Percentiles rank a stretch among this genome's conserved stretches.
Conservation (phyloP, 768 basidiomycete species). For the Leccinum uliginosum region DNA sequence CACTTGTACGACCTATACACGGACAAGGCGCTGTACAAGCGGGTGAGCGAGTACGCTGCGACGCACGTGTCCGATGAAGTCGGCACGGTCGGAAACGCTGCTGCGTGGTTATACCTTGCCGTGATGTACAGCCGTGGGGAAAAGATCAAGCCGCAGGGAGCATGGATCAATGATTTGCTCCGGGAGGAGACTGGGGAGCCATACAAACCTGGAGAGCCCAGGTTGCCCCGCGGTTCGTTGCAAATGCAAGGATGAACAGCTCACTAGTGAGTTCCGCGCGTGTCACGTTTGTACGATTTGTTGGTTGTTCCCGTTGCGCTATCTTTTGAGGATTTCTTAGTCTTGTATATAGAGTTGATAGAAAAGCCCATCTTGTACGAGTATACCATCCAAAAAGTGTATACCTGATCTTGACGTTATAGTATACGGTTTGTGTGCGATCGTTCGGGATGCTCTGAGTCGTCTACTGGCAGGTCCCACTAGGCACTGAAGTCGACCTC, state of each 20-base stretch:
- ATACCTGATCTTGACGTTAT: background rate
- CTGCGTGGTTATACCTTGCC: slow-evolving; percentile 63
- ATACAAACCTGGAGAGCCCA: slow-evolving; percentile 65
- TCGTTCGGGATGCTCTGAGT: too few species aligned
- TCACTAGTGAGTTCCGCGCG: background rate
- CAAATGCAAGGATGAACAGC: slow-evolving; percentile 39
- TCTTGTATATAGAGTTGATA: slow-evolving; percentile 6
- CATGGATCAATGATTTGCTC: slow-evolving; percentile 81
- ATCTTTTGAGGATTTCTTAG: background rate
- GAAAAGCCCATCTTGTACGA: slow-evolving; percentile 8
- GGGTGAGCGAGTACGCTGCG: slow-evolving; percentile 62
- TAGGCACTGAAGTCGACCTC: too few species aligned
- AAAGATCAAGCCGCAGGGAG: slow-evolving; percentile 75
- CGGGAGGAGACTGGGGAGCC: slow-evolving; percentile 71
- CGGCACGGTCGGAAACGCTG: slow-evolving; percentile 76
- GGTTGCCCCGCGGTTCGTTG: slow-evolving; percentile 59
- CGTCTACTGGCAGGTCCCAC: too few species aligned
- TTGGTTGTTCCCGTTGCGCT: background rate
- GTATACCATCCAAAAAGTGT: slow-evolving; percentile 5
- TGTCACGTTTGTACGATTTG: slow-evolving; percentile 10
- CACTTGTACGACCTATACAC: slow-evolving; percentile 76
- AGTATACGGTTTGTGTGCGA: background rate
- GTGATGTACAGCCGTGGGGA: slow-evolving; percentile 75
- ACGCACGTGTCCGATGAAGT: slow-evolving; percentile 84
- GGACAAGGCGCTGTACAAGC: slow-evolving; percentile 60